phyloP scores from a whole-genome alignment of 2,329 filamentous ascomycete species.

The Curvularia lunata region DNA sequence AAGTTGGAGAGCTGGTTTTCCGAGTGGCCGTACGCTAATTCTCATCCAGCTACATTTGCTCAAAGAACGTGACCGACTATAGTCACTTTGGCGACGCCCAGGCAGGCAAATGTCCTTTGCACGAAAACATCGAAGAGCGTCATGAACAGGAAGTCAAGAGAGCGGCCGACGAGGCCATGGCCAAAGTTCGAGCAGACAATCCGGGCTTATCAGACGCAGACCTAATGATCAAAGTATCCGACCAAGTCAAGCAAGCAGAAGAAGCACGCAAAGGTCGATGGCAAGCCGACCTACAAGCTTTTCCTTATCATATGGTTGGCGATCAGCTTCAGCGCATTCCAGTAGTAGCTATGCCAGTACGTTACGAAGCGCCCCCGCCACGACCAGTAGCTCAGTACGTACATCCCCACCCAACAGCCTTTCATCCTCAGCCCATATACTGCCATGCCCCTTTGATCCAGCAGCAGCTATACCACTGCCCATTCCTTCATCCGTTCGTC shows the following conservation, averaged over 20 bases:
- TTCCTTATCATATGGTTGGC: conserved; percentile 33
- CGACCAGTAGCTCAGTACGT: conserved; percentile 23
- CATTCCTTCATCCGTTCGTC: conserved; percentile 1
- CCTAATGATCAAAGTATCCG: conserved; percentile 64
- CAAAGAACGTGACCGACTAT: conserved; percentile 67
- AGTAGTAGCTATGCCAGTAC: neutral
- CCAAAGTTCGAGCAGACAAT: conserved; percentile 63
- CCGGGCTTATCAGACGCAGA: conserved; percentile 65
- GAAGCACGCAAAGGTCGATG: conserved; percentile 30
- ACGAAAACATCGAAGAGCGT: conserved; percentile 65
- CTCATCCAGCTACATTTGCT: conserved; percentile 70
- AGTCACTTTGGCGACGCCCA: conserved; percentile 68
- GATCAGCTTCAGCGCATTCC: conserved; percentile 20
- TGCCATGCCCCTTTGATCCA: conserved; percentile 7
- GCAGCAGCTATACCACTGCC: conserved; percentile 9
- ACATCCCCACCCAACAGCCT: conserved; percentile 2
- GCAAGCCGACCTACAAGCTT: conserved; percentile 19
- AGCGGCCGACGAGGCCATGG: conserved; percentile 65
- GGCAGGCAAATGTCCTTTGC: conserved; percentile 66
- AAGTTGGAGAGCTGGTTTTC: conserved; percentile 29
- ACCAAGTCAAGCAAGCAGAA: conserved; percentile 53
- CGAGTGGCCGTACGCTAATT: conserved; percentile 8
- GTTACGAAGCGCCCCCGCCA: neutral
- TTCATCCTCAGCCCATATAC: conserved; percentile 2
- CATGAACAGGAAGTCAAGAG: conserved; percentile 68